A percentile compares a stretch with the other conserved stretches of the same genome.
Evolutionary conservation across 2,329 filamentous ascomycete species (phyloP).

Genomic region (Furcasterigmium furcatum): DNA sequence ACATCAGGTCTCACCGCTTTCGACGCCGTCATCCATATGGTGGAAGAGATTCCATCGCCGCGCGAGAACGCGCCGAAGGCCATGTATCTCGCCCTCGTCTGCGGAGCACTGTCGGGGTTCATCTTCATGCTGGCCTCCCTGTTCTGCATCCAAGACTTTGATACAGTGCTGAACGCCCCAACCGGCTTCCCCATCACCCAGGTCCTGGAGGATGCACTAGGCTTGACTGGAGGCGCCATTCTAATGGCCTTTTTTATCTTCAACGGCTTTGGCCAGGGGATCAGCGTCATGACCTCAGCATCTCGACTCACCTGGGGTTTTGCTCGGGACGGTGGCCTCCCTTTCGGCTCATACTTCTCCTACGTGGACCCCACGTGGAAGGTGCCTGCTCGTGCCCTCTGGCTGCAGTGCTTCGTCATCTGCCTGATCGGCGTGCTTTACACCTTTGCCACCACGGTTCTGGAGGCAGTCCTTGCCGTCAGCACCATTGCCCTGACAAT

Average conservation of each 20-base stretch:
- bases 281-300: constrained; percentile 46
- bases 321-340: constrained; percentile 45
- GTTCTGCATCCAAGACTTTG: constrained; percentile 45
- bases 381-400: constrained; percentile 48
- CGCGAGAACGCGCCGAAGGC: constrained; percentile 45
- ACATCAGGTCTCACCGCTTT: constrained; percentile 54
- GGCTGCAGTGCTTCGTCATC: constrained; percentile 43
- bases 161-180: constrained; percentile 32
- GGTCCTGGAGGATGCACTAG: constrained; percentile 34
- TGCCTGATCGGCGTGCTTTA: constrained; percentile 50
- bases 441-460: constrained; percentile 48
- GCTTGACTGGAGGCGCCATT: constrained; percentile 34
- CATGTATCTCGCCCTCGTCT: constrained; percentile 48
- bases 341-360: constrained; percentile 40
- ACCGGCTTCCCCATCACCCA: constrained; percentile 46
- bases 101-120: constrained; percentile 44
- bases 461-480: constrained; percentile 51
- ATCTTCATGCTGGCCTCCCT: constrained; percentile 51
- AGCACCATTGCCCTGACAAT: constrained; percentile 54
- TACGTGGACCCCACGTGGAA: constrained; percentile 45
- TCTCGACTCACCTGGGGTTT: constrained; percentile 53
- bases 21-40: constrained; percentile 56
- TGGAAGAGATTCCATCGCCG: constrained; percentile 53
- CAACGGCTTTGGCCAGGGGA: constrained; percentile 51
- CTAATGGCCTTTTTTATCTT: constrained; percentile 51